Evolutionary conservation across 129 eudicot genomes (phyloP).

Genomic region (Pittosporum tobira): DNA sequence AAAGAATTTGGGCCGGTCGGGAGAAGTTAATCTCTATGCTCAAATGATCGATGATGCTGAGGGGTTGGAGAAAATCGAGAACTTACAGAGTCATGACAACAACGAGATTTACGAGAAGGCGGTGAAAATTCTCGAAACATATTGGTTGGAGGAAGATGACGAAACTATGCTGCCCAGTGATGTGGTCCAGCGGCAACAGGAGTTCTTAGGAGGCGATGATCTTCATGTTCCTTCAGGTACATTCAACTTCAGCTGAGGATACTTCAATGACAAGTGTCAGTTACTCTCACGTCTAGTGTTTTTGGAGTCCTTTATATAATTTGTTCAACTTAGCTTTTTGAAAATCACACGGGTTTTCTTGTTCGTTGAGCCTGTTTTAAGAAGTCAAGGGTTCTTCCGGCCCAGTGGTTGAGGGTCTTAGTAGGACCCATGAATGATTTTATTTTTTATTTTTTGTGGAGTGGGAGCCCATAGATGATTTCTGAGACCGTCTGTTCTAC

Average conservation of each 20-base stretch:
- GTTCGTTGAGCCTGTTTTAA: too few species aligned
- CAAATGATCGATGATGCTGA: constrained; percentile 82
- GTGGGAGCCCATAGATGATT: too few species aligned
- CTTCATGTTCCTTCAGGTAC: constrained; percentile 66
- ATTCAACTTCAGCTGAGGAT: constrained; percentile 57
- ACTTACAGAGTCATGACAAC: constrained; percentile 76
- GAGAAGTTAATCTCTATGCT: constrained; percentile 54
- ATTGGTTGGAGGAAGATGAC: constrained; percentile 83
- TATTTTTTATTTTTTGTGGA: too few species aligned
- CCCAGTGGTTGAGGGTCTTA: too few species aligned
- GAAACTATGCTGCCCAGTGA: constrained; percentile 62
- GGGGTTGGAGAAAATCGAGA: constrained; percentile 75
- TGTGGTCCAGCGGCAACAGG: constrained; percentile 33
- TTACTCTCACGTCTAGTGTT: too few species aligned
- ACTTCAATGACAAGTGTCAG: not conserved
- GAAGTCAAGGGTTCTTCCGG: too few species aligned
- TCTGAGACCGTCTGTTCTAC: too few species aligned
- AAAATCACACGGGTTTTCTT: too few species aligned
- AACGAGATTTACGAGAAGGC: constrained; percentile 84
- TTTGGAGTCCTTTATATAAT: too few species aligned
- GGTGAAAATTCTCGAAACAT: constrained; percentile 75
- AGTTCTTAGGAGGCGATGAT: constrained; percentile 54
- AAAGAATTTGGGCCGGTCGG: constrained; percentile 51
- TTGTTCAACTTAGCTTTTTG: not conserved
- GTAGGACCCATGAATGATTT: too few species aligned